phyloP scores from a whole-genome alignment of 2,329 filamentous ascomycete genomes.

The Diaporthe sp. region DNA sequence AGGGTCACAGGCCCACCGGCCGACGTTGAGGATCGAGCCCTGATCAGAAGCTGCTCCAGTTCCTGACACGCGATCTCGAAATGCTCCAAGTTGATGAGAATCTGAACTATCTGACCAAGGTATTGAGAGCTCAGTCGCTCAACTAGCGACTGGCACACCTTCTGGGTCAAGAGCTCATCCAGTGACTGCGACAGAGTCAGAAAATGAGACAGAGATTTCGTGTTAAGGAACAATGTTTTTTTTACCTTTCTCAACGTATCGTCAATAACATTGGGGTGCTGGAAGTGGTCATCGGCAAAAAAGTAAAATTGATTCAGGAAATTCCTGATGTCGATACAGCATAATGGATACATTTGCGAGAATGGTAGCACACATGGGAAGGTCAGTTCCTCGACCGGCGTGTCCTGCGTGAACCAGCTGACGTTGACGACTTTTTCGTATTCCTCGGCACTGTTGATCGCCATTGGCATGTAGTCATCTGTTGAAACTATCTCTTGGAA shows the following conservation, averaged over 20 bases:
- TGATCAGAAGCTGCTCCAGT: constrained; percentile 86
- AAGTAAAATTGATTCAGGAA: constrained; percentile 99
- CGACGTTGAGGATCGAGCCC: constrained; percentile 85
- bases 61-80: constrained; percentile 95
- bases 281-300: constrained; percentile 96
- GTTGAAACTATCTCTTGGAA: constrained; percentile 94
- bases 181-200: constrained; percentile 72
- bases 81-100: constrained; percentile 96
- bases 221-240: constrained; percentile 20
- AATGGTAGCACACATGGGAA: constrained; percentile 98
- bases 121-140: constrained; percentile 93
- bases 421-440: constrained; percentile 97
- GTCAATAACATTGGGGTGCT: constrained; percentile 90
- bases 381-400: constrained; percentile 79
- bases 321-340: constrained; percentile 97
- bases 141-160: constrained; percentile 91
- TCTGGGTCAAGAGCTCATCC: constrained; percentile 93
- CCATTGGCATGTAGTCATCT: constrained; percentile 99
- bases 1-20: constrained; percentile 85
- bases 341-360: constrained; percentile 98
- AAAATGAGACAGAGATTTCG: not conserved
- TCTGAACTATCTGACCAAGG: constrained; percentile 97
- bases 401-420: constrained; percentile 94
- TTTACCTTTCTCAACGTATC: constrained; percentile 84
- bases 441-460: constrained; percentile 89